Conservation (phyloP, 495 filamentous ascomycete species). For the Pyrenopolyporus hunteri region DNA sequence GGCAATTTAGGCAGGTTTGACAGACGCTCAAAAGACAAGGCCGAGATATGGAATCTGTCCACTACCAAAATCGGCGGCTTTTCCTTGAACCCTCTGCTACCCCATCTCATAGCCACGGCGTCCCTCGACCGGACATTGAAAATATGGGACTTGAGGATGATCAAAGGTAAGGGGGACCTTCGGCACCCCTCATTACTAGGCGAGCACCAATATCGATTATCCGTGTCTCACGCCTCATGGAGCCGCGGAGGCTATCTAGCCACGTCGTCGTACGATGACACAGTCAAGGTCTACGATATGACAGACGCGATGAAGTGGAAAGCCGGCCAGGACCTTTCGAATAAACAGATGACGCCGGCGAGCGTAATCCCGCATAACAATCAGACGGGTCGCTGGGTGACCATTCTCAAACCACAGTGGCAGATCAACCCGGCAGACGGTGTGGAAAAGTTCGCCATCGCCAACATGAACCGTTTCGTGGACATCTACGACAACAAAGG, state of each 20-base stretch:
- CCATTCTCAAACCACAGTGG: conserved; percentile 91
- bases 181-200: conserved; percentile 70
- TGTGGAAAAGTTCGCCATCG: conserved; percentile 86
- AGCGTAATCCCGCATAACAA: conserved; percentile 85
- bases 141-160: conserved; percentile 90
- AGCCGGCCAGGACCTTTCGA: conserved; percentile 61
- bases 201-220: conserved; percentile 80
- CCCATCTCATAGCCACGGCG: conserved; percentile 87
- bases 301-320: conserved; percentile 68
- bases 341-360: conserved; percentile 70
- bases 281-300: conserved; percentile 88
- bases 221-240: conserved; percentile 90
- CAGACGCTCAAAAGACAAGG: conserved; percentile 63
- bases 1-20: conserved; percentile 82
- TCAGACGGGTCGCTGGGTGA: conserved; percentile 82
- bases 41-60: conserved; percentile 74
- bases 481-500: conserved; percentile 83
- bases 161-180: conserved; percentile 60
- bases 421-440: conserved; percentile 76
- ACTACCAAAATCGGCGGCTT: conserved; percentile 98
- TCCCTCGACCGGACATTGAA: conserved; percentile 88
- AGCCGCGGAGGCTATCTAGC: conserved; percentile 81
- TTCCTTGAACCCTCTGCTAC: conserved; percentile 73
- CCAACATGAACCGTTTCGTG: conserved; percentile 97
- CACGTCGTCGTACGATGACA: conserved; percentile 93